Conservation (phyloP, 345 rosid genomes). For the Noccaea caerulescens region DNA sequence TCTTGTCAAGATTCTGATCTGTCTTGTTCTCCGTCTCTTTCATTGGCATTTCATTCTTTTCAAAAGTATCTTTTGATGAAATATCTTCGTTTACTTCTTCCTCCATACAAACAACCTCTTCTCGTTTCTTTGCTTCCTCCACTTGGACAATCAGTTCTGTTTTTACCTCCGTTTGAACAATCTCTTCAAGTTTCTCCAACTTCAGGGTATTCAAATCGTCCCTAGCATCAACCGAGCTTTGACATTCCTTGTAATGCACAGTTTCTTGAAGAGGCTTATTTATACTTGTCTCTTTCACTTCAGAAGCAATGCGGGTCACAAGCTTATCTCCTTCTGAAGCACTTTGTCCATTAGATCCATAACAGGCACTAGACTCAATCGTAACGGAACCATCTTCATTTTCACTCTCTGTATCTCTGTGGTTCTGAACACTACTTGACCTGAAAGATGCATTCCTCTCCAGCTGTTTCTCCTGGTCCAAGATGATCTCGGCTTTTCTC, state of each 20-base stretch:
- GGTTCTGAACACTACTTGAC: constrained; percentile 21
- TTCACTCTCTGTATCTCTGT: constrained; percentile 10
- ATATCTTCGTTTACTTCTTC: constrained; percentile 33
- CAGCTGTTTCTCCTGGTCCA: constrained; percentile 59
- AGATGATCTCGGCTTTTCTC: constrained; percentile 62
- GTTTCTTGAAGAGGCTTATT: constrained; percentile 48
- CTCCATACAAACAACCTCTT: constrained; percentile 11
- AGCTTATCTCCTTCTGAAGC: constrained; percentile 43
- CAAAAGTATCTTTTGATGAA: constrained; percentile 1
- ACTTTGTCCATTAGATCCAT: constrained; percentile 27
- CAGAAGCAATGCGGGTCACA: constrained; percentile 41
- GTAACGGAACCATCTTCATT: constrained; percentile 8
- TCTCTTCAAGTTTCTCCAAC: constrained; percentile 47
- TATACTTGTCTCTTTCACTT: constrained; percentile 33
- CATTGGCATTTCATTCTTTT: constrained; percentile 32
- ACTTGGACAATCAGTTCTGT: constrained; percentile 8
- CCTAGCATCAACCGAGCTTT: constrained; percentile 42
- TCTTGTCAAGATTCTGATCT: constrained; percentile 31
- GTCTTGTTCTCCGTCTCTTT: constrained; percentile 42
- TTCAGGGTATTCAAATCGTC: constrained; percentile 19
- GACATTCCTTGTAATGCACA: constrained; percentile 36
- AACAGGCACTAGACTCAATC: constrained; percentile 36
- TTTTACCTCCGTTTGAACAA: constrained; percentile 13
- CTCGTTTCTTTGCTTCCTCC: constrained; percentile 39
- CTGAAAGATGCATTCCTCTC: constrained; percentile 44